Percentiles rank a stretch among this genome's conserved stretches.
Conservation (phyloP, 805 yeast species). For the Spathaspora boniae region DNA sequence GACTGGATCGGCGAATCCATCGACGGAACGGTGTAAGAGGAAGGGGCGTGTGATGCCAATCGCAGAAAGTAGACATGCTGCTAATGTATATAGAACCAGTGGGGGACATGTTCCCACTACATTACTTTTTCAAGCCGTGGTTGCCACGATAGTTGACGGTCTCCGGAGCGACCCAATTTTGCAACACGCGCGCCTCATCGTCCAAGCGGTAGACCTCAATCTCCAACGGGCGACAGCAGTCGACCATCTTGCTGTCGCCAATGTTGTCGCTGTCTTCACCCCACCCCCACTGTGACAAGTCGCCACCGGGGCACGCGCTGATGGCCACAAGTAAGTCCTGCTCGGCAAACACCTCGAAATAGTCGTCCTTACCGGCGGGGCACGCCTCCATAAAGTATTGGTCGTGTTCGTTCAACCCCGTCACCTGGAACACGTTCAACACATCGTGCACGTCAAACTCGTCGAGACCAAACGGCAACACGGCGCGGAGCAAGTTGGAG, state of each 20-base stretch:
- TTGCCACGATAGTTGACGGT: conserved; percentile 51
- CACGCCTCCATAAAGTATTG: conserved; percentile 70
- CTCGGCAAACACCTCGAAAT: conserved; percentile 66
- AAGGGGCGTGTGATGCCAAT: too few species aligned
- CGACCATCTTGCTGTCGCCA: conserved; percentile 49
- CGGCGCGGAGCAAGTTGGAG: conserved; percentile 58
- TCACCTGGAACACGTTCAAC: conserved; percentile 64
- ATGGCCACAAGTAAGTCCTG: conserved; percentile 61
- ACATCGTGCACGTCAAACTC: conserved; percentile 70
- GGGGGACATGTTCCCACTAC: conserved; percentile 4
- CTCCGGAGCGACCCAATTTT: conserved; percentile 51
- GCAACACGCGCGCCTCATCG: conserved; percentile 40
- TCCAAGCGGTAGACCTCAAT: conserved; percentile 57
- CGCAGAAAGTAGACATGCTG: neutral
- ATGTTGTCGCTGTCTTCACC: conserved; percentile 52
- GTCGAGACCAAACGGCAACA: conserved; percentile 56
- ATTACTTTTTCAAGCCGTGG: conserved; percentile 43
- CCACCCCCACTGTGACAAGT: conserved; percentile 68
- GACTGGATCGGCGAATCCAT: conserved; percentile 45
- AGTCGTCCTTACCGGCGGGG: conserved; percentile 57
- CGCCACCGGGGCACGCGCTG: conserved; percentile 71
- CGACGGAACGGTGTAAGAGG: conserved; percentile 38
- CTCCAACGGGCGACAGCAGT: conserved; percentile 60
- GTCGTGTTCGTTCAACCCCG: conserved; percentile 62
- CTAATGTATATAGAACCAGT: too few species aligned